Conservation (phyloP, 1,139 yeast genomes). For the Yamadazyma atlantica region DNA sequence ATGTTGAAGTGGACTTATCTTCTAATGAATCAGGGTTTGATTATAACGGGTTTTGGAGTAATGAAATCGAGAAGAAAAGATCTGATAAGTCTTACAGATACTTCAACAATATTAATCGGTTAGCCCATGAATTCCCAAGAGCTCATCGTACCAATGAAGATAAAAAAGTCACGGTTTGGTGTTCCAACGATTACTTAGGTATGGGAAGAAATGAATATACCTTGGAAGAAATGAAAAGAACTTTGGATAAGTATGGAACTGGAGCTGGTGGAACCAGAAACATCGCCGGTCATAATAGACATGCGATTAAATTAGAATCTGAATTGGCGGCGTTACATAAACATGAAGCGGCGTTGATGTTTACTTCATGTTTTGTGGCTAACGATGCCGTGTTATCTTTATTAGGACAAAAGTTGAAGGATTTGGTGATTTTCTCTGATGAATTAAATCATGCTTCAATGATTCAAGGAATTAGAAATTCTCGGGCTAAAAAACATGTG, state of each 20-base stretch:
- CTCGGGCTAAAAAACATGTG: constrained; percentile 83
- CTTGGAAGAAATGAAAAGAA: constrained; percentile 70
- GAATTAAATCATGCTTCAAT: constrained; percentile 94
- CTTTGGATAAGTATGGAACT: constrained; percentile 88
- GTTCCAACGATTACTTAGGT: constrained; percentile 95
- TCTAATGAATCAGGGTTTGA: constrained; percentile 55
- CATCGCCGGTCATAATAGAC: constrained; percentile 95
- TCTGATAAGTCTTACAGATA: constrained; percentile 89
- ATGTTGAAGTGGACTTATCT: constrained; percentile 27
- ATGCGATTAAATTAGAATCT: constrained; percentile 81
- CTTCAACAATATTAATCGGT: constrained; percentile 94
- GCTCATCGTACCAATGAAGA: constrained; percentile 78
- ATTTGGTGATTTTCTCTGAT: constrained; percentile 89
- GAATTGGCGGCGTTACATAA: constrained; percentile 89
- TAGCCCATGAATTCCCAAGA: constrained; percentile 88
- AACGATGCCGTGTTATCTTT: constrained; percentile 95
- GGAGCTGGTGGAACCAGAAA: constrained; percentile 99
- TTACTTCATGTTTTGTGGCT: constrained; percentile 94
- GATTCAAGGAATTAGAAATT: constrained; percentile 94
- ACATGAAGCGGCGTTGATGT: constrained; percentile 93
- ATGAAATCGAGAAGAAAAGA: constrained; percentile 71
- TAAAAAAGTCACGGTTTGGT: constrained; percentile 96
- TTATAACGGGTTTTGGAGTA: constrained; percentile 60
- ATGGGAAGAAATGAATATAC: constrained; percentile 84
- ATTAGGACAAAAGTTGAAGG: constrained; percentile 86